Evolutionary conservation across 345 rosid species (phyloP).

Genomic region (Linum trigynum): DNA sequence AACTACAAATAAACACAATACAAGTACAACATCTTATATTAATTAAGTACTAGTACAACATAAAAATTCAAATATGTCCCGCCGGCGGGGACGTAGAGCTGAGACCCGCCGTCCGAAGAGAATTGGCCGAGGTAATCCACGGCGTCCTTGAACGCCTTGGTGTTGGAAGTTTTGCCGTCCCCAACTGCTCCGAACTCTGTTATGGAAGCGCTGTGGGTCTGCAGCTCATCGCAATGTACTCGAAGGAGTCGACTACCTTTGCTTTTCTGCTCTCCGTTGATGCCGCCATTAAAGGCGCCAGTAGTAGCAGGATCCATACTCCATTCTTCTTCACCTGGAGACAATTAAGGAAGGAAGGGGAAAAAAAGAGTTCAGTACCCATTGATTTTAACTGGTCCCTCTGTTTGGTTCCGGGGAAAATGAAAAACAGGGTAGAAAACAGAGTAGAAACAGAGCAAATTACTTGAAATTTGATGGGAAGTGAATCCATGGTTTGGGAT

Average conservation of each 20-base stretch:
- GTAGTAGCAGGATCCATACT: not conserved
- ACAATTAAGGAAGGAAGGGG: not conserved
- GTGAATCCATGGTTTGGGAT: conserved; percentile 15
- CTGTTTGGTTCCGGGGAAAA: conserved; percentile 7
- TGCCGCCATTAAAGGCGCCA: conserved; percentile 15
- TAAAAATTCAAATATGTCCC: too few species aligned
- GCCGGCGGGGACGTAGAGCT: conserved; percentile 75
- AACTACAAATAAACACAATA: too few species aligned
- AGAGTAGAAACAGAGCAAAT: not conserved
- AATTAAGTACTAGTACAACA: too few species aligned
- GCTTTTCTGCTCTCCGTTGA: conserved; percentile 37
- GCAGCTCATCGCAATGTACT: conserved; percentile 69
- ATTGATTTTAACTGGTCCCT: too few species aligned
- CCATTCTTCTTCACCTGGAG: conserved; percentile 20
- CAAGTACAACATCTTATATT: too few species aligned
- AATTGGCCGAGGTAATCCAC: conserved; percentile 43
- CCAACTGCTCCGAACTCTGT: conserved; percentile 93
- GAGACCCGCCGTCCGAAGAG: conserved; percentile 54
- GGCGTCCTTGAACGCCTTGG: conserved; percentile 71
- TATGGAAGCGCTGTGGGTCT: conserved; percentile 65
- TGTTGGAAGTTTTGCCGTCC: conserved; percentile 69
- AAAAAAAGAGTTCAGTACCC: not conserved
- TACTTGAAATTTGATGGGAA: conserved; percentile 18
- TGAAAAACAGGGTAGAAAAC: not conserved
- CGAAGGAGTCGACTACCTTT: conserved; percentile 28